Evolutionary conservation across 2,329 filamentous ascomycete genomes (phyloP).

Genomic region (Fusarium oxysporum): DNA sequence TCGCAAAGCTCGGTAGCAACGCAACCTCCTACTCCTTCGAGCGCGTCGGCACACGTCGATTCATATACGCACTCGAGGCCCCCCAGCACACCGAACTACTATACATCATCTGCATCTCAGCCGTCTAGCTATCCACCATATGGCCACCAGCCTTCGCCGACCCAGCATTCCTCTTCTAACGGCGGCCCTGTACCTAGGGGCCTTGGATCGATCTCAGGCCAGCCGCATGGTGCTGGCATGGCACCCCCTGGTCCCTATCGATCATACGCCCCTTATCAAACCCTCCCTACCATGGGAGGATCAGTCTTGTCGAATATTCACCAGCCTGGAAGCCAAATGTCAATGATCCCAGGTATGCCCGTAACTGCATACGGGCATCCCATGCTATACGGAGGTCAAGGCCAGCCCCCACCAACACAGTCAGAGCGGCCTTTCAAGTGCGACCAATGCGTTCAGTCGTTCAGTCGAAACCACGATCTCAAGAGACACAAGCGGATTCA

Average conservation of each 20-base stretch:
- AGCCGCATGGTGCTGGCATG: constrained; percentile 47
- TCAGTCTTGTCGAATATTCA: constrained; percentile 83
- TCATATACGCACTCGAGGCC: constrained; percentile 63
- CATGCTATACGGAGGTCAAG: constrained; percentile 69
- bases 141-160: constrained; percentile 48
- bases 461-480: constrained; percentile 95
- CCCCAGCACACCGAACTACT: constrained; percentile 71
- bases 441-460: constrained; percentile 90
- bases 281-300: constrained; percentile 72
- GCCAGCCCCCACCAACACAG: constrained; percentile 58
- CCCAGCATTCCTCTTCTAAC: constrained; percentile 61
- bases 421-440: constrained; percentile 95
- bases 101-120: constrained; percentile 63
- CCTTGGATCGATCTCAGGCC: constrained; percentile 50
- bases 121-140: constrained; percentile 60
- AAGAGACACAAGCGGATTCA: constrained; percentile 98
- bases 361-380: constrained; percentile 66
- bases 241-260: constrained; percentile 65
- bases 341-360: constrained; percentile 72
- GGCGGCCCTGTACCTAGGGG: constrained; percentile 53
- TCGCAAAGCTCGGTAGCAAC: constrained; percentile 48
- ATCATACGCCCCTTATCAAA: constrained; percentile 58
- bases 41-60: constrained; percentile 67
- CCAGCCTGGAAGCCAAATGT: constrained; percentile 78
- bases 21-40: constrained; percentile 63